phyloP scores from a whole-genome alignment of 1,284 basidiomycete genomes.

The Athelia sp. region DNA sequence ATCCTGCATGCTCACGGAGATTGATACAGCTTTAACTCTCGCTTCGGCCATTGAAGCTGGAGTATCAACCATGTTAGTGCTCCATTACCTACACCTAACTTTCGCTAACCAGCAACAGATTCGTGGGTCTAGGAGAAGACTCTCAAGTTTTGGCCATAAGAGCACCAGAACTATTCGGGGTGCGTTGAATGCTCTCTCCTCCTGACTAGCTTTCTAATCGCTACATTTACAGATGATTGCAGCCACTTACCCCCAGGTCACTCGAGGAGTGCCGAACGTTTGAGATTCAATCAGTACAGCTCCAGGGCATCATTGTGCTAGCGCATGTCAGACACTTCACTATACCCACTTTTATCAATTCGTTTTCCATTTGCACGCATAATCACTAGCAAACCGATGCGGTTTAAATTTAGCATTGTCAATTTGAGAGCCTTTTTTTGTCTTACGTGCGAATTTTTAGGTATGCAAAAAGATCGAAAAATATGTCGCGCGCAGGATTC shows the following conservation, averaged over 20 bases:
- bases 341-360: too few relatives aligned
- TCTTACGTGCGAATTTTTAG: too few relatives aligned
- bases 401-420: too few relatives aligned
- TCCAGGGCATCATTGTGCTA: too few relatives aligned
- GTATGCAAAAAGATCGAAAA: neutral
- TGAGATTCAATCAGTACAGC: neutral
- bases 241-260: constrained; percentile 53
- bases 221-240: constrained; percentile 48
- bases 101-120: constrained; percentile 34
- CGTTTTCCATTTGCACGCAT: too few relatives aligned
- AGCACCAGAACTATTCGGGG: constrained; percentile 67
- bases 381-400: too few relatives aligned
- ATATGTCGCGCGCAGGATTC: neutral
- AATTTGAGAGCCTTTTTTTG: too few relatives aligned
- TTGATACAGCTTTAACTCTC: constrained; percentile 54
- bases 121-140: constrained; percentile 81
- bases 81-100: neutral
- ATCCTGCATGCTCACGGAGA: too few relatives aligned
- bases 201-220: constrained; percentile 1
- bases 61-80: constrained; percentile 73
- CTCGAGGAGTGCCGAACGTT: constrained; percentile 41
- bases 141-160: constrained; percentile 71
- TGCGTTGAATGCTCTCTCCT: constrained; percentile 25
- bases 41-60: constrained; percentile 73
- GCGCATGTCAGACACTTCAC: too few relatives aligned